A percentile compares a stretch with the other conserved stretches of the same genome.
Evolutionary conservation across 2,329 filamentous ascomycete species (phyloP).

Genomic region (Tolypocladium nubicola): DNA sequence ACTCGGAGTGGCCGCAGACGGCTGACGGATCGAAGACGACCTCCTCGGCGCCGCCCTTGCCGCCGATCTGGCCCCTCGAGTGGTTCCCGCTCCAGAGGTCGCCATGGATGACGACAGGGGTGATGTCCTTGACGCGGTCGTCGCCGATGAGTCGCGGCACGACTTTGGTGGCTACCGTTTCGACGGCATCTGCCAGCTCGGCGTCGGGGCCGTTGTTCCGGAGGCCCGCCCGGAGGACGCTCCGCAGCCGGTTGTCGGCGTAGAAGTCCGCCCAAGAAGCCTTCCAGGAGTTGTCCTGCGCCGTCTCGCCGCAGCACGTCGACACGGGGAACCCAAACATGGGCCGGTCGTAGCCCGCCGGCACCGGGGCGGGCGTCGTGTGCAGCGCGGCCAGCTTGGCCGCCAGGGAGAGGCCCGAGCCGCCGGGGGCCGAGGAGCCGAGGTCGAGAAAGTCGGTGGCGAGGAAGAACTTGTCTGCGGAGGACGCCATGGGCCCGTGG

Average conservation of each 20-base stretch:
- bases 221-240: constrained; percentile 49
- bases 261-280: constrained; percentile 80
- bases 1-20: constrained; percentile 81
- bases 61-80: constrained; percentile 51
- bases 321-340: constrained; percentile 76
- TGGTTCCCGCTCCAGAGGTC: constrained; percentile 93
- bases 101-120: constrained; percentile 78
- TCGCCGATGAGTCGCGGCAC: constrained; percentile 70
- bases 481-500: constrained; percentile 48
- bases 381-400: constrained; percentile 72
- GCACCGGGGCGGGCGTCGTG: constrained; percentile 58
- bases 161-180: constrained; percentile 50
- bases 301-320: constrained; percentile 79
- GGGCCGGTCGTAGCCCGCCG: constrained; percentile 44
- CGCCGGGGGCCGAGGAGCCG: constrained; percentile 26
- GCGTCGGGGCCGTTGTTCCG: constrained; percentile 52
- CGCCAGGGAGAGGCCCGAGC: constrained; percentile 51
- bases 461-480: constrained; percentile 43
- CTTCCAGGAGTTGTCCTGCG: constrained; percentile 67
- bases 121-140: constrained; percentile 50
- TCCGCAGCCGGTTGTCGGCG: constrained; percentile 60
- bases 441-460: constrained; percentile 76
- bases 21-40: constrained; percentile 75
- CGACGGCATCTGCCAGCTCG: constrained; percentile 52
- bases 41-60: constrained; percentile 47